Conservation (phyloP, 2,329 filamentous ascomycete genomes). For the Ceratocystis cacaofunesta region DNA sequence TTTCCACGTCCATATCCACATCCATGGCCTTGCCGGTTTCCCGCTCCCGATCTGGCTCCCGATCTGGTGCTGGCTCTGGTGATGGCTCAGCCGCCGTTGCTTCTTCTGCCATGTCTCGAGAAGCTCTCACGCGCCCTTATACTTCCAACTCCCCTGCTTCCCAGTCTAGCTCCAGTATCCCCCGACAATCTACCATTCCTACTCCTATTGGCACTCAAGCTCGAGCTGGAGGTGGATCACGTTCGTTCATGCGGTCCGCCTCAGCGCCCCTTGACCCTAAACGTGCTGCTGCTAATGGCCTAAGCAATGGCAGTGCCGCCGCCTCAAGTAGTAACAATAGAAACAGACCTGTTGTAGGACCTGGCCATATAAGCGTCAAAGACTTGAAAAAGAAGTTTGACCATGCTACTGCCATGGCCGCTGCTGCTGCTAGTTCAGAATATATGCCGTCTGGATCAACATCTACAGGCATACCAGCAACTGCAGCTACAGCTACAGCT, state of each 20-base stretch:
- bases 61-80: not conserved
- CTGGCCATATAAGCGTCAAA: constrained; percentile 45
- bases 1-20: not conserved
- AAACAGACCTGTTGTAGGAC: not conserved
- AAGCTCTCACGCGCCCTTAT: not conserved
- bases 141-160: not conserved
- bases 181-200: constrained; percentile 13
- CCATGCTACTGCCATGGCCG: constrained; percentile 31
- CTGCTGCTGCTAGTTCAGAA: constrained; percentile 15
- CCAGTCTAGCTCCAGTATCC: constrained; percentile 4
- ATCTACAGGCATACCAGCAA: not conserved
- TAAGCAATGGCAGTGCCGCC: not conserved
- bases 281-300: not conserved
- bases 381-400: constrained; percentile 71
- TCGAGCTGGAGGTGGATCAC: not conserved
- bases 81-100: not conserved
- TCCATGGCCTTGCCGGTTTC: constrained; percentile 6
- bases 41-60: not conserved
- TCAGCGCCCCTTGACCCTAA: constrained; percentile 15
- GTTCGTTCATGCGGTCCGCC: constrained; percentile 9
- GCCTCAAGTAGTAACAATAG: not conserved
- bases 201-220: constrained; percentile 7
- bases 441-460: constrained; percentile 1
- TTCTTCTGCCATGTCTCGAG: not conserved
- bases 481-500: not conserved